A percentile compares a stretch with the other conserved stretches of the same genome.
Conservation (phyloP, 140 eudicot species). For the Erigeron philadelphicus region DNA sequence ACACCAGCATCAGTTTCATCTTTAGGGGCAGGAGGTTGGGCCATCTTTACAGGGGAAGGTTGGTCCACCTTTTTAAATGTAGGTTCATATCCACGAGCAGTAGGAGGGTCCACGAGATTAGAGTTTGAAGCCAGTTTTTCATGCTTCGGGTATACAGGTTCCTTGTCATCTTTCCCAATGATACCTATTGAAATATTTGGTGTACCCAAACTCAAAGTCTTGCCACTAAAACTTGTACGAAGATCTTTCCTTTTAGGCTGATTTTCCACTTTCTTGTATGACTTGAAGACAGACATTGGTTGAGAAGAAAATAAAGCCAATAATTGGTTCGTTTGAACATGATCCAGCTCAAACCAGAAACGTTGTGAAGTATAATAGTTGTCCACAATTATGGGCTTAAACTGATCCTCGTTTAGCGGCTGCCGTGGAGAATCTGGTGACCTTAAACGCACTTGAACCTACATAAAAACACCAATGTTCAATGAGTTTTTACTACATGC, state of each 20-base stretch:
- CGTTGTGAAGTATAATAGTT: constrained; percentile 47
- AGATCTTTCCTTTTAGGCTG: constrained; percentile 12
- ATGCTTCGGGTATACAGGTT: constrained; percentile 48
- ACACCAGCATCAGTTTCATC: constrained; percentile 15
- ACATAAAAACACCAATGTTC: constrained; percentile 14
- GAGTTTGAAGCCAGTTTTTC: constrained; percentile 41
- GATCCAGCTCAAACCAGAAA: constrained; percentile 91
- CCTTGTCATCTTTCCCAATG: constrained; percentile 33
- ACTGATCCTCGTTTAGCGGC: constrained; percentile 52
- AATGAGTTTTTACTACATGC: not conserved
- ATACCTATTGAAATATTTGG: constrained; percentile 11
- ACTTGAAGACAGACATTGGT: constrained; percentile 23
- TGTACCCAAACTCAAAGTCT: constrained; percentile 2
- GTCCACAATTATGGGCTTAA: constrained; percentile 56
- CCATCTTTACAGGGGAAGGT: not conserved
- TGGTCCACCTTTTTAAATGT: not conserved
- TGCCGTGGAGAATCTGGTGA: constrained; percentile 35
- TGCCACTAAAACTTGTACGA: not conserved
- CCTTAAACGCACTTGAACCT: constrained; percentile 66
- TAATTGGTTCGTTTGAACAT: constrained; percentile 58
- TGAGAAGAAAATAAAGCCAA: constrained; percentile 46
- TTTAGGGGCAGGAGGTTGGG: constrained; percentile 20
- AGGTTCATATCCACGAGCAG: constrained; percentile 9
- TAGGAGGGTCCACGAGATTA: not conserved
- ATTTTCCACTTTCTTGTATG: constrained; percentile 27